Percentiles rank a stretch among this genome's conserved stretches.
Conservation (phyloP, 78 protist species). For the Dictyostelium capitatum region DNA sequence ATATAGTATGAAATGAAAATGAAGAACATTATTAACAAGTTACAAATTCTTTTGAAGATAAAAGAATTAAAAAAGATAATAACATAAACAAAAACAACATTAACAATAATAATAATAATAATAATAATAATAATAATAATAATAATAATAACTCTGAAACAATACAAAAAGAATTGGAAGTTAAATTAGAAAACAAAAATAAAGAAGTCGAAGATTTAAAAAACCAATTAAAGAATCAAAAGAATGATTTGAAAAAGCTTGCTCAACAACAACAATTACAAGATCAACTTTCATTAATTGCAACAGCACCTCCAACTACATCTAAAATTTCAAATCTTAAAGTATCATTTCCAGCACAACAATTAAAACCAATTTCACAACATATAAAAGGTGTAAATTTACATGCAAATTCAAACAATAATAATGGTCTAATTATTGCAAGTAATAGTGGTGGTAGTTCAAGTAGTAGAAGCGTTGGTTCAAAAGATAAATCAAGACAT, state of each 20-base stretch:
- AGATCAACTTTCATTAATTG: not conserved
- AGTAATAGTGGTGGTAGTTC: not conserved
- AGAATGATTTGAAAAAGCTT: not conserved
- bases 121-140: not conserved
- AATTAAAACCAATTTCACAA: slow-evolving; percentile 6
- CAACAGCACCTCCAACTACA: not conserved
- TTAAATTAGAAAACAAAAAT: not conserved
- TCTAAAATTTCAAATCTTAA: not conserved
- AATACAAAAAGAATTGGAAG: not conserved
- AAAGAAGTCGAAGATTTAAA: not conserved
- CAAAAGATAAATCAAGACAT: slow-evolving; percentile 28
- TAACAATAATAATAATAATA: not conserved
- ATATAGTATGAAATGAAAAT: too few species aligned
- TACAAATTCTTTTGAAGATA: too few species aligned
- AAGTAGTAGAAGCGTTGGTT: slow-evolving; percentile 19
- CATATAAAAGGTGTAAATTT: not conserved
- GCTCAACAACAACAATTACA: not conserved
- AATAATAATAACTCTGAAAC: not conserved
- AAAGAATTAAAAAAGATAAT: too few species aligned
- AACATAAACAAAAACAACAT: not conserved
- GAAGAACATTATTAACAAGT: too few species aligned
- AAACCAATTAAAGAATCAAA: not conserved
- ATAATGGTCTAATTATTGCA: not conserved
- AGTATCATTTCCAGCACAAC: not conserved
- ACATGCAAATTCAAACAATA: not conserved